Conservation (phyloP, 2,329 filamentous ascomycete species). For the Cryphonectria parasitica region DNA sequence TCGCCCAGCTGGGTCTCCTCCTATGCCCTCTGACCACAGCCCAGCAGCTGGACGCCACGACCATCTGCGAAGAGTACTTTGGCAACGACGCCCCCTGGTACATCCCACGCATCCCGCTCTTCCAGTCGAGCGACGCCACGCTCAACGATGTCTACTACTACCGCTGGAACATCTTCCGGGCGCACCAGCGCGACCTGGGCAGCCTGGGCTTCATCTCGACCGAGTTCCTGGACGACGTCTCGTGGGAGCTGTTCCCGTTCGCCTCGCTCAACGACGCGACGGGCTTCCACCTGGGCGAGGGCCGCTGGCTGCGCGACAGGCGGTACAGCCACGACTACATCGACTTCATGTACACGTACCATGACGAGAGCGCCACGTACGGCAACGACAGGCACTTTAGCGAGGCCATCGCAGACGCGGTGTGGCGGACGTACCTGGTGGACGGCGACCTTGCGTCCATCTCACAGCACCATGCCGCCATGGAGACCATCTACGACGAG, state of each 20-base stretch:
- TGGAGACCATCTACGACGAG: constrained; percentile 43
- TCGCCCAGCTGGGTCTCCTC: constrained; percentile 1
- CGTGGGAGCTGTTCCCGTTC: constrained; percentile 47
- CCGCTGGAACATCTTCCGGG: constrained; percentile 48
- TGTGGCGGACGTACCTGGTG: constrained; percentile 46
- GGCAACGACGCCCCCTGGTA: constrained; percentile 47
- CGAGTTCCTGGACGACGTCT: constrained; percentile 48
- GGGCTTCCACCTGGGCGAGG: constrained; percentile 48
- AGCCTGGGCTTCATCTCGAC: constrained; percentile 47
- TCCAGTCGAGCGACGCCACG: constrained; percentile 42
- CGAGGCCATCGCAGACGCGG: constrained; percentile 46
- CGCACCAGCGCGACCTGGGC: constrained; percentile 49
- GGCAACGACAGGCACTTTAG: constrained; percentile 47
- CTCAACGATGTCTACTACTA: constrained; percentile 50
- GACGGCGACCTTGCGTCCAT: constrained; percentile 43
- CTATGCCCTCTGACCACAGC: neutral
- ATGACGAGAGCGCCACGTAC: constrained; percentile 32
- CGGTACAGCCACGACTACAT: constrained; percentile 49
- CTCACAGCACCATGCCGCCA: constrained; percentile 39
- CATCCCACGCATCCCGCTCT: constrained; percentile 42
- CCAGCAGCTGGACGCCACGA: constrained; percentile 20
- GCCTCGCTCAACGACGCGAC: constrained; percentile 49
- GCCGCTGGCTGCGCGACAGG: constrained; percentile 48
- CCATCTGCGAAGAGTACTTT: constrained; percentile 36
- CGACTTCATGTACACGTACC: constrained; percentile 43